phyloP scores from a whole-genome alignment of 306 rosid genomes.

The Inga laurina region DNA sequence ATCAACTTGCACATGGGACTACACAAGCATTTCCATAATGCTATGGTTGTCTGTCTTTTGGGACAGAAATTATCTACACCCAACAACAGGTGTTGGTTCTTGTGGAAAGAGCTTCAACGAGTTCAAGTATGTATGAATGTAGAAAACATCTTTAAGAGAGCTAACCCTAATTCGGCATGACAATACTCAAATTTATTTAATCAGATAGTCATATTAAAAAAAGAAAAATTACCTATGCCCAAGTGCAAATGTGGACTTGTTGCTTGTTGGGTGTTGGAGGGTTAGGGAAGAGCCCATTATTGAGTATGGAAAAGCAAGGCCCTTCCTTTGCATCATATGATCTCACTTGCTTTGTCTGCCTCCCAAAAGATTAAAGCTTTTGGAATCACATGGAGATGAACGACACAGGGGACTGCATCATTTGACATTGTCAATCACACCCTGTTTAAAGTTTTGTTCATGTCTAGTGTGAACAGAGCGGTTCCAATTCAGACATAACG shows the following conservation, averaged over 20 bases:
- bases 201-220: too few species aligned
- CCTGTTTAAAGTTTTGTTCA: neutral
- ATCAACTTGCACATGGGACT: conserved; percentile 31
- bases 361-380: conserved; percentile 24
- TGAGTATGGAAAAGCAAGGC: conserved; percentile 40
- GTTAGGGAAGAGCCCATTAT: conserved; percentile 31
- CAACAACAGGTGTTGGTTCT: too few species aligned
- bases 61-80: neutral
- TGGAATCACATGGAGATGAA: conserved; percentile 29
- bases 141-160: too few species aligned
- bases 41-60: neutral
- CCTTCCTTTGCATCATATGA: neutral
- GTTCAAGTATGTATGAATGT: too few species aligned
- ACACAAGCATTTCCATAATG: conserved; percentile 9
- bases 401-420: neutral
- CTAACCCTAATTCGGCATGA: too few species aligned
- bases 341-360: conserved; percentile 43
- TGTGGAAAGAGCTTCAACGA: too few species aligned
- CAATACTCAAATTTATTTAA: too few species aligned
- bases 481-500: conserved; percentile 23
- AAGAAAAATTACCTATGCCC: neutral
- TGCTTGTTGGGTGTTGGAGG: neutral
- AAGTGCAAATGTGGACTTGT: conserved; percentile 4
- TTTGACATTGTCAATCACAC: conserved; percentile 2
- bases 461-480: conserved; percentile 16